Evolutionary conservation across 1,284 basidiomycete genomes (phyloP).

Genomic region (Rhodotorula sp.): DNA sequence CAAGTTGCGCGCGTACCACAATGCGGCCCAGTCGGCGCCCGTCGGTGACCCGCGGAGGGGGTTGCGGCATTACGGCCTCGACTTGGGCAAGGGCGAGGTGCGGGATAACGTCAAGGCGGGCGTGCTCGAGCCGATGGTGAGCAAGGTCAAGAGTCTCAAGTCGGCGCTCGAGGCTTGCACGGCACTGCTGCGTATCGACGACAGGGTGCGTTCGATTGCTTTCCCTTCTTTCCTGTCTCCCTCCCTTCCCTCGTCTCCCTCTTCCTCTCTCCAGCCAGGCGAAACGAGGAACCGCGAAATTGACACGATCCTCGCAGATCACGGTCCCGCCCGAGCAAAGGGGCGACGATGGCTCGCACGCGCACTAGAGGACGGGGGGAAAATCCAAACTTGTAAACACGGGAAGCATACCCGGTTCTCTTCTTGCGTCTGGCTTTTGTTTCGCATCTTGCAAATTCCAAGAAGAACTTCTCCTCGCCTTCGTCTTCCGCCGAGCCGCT

Average conservation of each 20-base stretch:
- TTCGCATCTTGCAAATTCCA: too few relatives aligned
- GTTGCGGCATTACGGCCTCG: slow-evolving; percentile 91
- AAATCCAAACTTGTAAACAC: neutral
- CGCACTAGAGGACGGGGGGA: slow-evolving; percentile 18
- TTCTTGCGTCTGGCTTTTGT: too few relatives aligned
- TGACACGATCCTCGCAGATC: slow-evolving; percentile 20
- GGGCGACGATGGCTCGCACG: slow-evolving; percentile 37
- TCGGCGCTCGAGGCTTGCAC: slow-evolving; percentile 96
- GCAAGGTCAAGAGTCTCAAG: slow-evolving; percentile 93
- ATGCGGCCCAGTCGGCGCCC: slow-evolving; percentile 83
- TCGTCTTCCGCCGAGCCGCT: too few relatives aligned
- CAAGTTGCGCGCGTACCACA: slow-evolving; percentile 95
- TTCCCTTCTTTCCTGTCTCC: too few relatives aligned
- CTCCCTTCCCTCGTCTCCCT: neutral
- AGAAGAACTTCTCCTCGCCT: too few relatives aligned
- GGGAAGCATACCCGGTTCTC: too few relatives aligned
- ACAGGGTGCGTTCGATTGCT: slow-evolving; percentile 25
- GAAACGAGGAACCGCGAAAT: too few relatives aligned
- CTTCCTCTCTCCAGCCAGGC: neutral
- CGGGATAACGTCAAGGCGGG: slow-evolving; percentile 92
- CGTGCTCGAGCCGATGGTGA: slow-evolving; percentile 92
- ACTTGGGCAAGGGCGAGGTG: slow-evolving; percentile 89
- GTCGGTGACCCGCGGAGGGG: slow-evolving; percentile 89
- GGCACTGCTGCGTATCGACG: slow-evolving; percentile 90
- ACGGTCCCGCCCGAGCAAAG: slow-evolving; percentile 39